Conservation (phyloP, 2,329 filamentous ascomycete genomes). For the Epichloe coenophiala region DNA sequence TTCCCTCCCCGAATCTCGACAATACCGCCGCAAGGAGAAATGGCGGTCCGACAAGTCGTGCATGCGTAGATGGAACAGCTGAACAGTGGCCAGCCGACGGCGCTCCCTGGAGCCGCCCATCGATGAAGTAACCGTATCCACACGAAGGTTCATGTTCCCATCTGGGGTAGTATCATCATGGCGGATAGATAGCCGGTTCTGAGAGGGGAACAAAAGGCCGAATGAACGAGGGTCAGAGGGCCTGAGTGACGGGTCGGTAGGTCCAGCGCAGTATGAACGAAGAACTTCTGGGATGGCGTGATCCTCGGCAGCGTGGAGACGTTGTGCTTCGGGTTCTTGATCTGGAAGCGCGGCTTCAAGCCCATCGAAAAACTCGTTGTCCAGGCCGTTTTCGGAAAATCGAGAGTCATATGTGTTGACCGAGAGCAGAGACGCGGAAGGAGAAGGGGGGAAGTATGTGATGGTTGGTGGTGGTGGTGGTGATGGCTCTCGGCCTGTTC, state of each 20-base stretch:
- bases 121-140: slow-evolving; percentile 58
- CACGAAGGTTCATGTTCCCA: slow-evolving; percentile 90
- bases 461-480: not conserved
- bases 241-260: not conserved
- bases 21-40: slow-evolving; percentile 85
- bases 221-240: slow-evolving; percentile 75
- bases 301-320: not conserved
- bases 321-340: not conserved
- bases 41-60: slow-evolving; percentile 75
- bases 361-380: slow-evolving; percentile 18
- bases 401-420: slow-evolving; percentile 72
- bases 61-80: slow-evolving; percentile 91
- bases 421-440: slow-evolving; percentile 33
- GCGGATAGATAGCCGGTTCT: slow-evolving; percentile 64
- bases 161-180: slow-evolving; percentile 86
- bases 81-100: slow-evolving; percentile 35
- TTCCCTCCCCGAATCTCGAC: slow-evolving; percentile 82
- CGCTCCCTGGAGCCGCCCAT: not conserved
- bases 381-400: slow-evolving; percentile 21
- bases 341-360: slow-evolving; percentile 6
- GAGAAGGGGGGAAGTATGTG: slow-evolving; percentile 6
- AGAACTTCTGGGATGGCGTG: slow-evolving; percentile 1
- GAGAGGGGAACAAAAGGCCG: slow-evolving; percentile 72
- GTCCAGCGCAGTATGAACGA: not conserved
- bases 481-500: not conserved